Conservation (phyloP, 371 early-diverging fungal species). For the Saksenaea oblongispora region DNA sequence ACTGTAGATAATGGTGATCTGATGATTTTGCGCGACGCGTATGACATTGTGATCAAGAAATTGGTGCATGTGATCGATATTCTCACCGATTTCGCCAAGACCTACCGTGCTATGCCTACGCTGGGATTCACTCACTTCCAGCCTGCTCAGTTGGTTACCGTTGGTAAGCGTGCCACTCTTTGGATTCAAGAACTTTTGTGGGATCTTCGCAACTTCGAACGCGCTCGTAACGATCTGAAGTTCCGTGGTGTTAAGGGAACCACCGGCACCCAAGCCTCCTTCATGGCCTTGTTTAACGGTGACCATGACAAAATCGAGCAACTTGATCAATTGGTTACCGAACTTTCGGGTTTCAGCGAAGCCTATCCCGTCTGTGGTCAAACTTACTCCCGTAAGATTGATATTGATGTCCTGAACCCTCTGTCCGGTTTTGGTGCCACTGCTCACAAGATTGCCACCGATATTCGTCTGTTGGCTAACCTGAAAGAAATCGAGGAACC, state of each 20-base stretch:
- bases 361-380: constrained; percentile 95
- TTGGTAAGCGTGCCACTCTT: constrained; percentile 96
- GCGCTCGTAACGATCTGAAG: constrained; percentile 85
- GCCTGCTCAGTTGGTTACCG: constrained; percentile 97
- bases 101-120: constrained; percentile 87
- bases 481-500: constrained; percentile 98
- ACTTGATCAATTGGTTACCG: constrained; percentile 88
- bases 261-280: constrained; percentile 98
- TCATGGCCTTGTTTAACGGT: constrained; percentile 93
- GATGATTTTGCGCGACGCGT: constrained; percentile 92
- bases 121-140: constrained; percentile 99
- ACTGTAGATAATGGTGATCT: constrained; percentile 90
- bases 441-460: constrained; percentile 97
- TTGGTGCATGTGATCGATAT: constrained; percentile 81
- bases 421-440: constrained; percentile 94
- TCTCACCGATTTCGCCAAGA: constrained; percentile 77
- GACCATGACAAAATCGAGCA: constrained; percentile 92
- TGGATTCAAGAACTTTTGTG: constrained; percentile 95
- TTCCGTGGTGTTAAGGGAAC: constrained; percentile 99
- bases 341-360: constrained; percentile 84
- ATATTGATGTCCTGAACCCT: constrained; percentile 87
- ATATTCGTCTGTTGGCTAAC: constrained; percentile 93
- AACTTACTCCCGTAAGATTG: constrained; percentile 97
- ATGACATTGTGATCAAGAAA: constrained; percentile 90
- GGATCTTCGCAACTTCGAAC: constrained; percentile 93